phyloP scores from a whole-genome alignment of 306 rosid species.

The Rosa rugosa region DNA sequence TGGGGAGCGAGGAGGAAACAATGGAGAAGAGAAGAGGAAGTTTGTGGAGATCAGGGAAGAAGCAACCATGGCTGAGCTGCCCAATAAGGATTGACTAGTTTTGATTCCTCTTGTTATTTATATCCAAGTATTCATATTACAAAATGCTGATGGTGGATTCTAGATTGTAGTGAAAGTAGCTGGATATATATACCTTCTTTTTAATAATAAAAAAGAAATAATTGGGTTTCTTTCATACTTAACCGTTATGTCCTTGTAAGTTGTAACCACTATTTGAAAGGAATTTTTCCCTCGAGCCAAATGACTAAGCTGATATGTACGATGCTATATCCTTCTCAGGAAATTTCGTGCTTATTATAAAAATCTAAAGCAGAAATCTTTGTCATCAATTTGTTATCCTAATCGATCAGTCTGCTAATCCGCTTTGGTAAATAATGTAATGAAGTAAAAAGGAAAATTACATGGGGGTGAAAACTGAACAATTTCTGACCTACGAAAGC shows the following conservation, averaged over 20 bases:
- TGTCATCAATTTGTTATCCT: no score
- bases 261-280: not conserved
- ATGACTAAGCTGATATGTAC: not conserved
- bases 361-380: not conserved
- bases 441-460: no score
- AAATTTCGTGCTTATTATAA: not conserved
- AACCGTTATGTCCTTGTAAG: not conserved
- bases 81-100: slow-evolving; percentile 1
- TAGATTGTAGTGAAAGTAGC: no score
- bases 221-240: not conserved
- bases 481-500: not conserved
- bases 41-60: slow-evolving; percentile 59
- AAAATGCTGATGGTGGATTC: no score
- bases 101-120: not conserved
- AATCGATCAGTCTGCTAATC: no score
- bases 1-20: slow-evolving; percentile 27
- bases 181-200: no score
- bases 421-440: no score
- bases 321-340: not conserved
- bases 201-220: not conserved
- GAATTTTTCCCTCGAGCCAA: not conserved
- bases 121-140: no score
- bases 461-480: not conserved
- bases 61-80: slow-evolving; percentile 48
- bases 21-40: slow-evolving; percentile 30